Base-by-base conservation (phyloP, 768 basidiomycete genomes). In the Lactarius pseudohatsudake region DNA sequence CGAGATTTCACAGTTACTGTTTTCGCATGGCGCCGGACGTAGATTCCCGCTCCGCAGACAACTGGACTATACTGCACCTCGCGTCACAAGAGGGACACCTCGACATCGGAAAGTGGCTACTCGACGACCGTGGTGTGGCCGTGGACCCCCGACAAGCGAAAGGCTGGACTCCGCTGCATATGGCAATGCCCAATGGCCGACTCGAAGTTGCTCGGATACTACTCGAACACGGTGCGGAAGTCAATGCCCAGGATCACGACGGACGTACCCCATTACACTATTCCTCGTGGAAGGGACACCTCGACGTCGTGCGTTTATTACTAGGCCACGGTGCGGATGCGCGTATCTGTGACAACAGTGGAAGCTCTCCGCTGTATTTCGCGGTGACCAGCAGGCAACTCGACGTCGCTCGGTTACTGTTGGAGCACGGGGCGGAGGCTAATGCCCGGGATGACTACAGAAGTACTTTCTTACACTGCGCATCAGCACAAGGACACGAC, bases 1-100 rank as follows among this genome's bases (percentile, higher is more conserved):
- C 59, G 11, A 28, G 8, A 16, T 61, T 13, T 36, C 53, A 1
- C 16, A 54, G 26, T 40, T 61, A 1, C 36, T 61, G n/a, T 38
- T 28, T 16, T 2, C 32, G 3, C 36, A 28, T 26, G 26, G 26
- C n/a, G 61, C 61, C 2, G 50, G 50, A 54, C 16, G 34, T 38
- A 10, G 11, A 38, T 20, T 8, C 36, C 16, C 22, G 15, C 16
- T 34, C 34, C 47, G 34, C n/a, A 4, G 50, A 53, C 32, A 16
- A 6, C 15, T 61, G 32, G 32, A 53, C 60, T 18, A 47, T 47
- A 10, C 15, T 61, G 9, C 60, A 61, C 47, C 45, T 61, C 4
- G 60, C 47, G 11, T 15, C 60, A 9, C 43, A 61, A 30, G n/a
- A 50, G n/a, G 45, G 59, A 22, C 32, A 15, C n/a, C 18, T 36